A percentile compares a stretch with the other conserved stretches of the same genome.
phyloP scores from a whole-genome alignment of 768 basidiomycete genomes.

The Suillus tomentosus region DNA sequence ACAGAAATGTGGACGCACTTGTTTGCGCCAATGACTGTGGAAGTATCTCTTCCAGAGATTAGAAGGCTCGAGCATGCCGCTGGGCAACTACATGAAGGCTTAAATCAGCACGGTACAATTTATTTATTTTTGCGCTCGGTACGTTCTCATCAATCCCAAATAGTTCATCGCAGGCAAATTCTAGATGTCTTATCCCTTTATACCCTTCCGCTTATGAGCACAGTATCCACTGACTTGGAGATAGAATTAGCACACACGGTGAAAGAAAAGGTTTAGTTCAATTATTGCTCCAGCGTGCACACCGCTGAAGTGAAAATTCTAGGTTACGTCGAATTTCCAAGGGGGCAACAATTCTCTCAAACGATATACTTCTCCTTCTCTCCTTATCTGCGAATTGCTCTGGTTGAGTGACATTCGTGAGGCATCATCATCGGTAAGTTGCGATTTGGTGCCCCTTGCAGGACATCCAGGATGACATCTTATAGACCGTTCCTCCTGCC shows the following conservation, averaged over 20 bases:
- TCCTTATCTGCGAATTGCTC: slow-evolving; percentile 6
- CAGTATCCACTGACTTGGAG: neutral
- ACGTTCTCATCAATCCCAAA: neutral
- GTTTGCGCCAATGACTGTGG: slow-evolving; percentile 23
- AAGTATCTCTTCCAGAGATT: slow-evolving; percentile 23
- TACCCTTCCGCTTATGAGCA: slow-evolving; percentile 10
- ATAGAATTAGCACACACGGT: neutral
- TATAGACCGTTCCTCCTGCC: neutral
- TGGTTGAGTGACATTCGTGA: neutral
- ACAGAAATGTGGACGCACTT: slow-evolving; percentile 68
- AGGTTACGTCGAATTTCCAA: neutral
- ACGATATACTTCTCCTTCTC: neutral
- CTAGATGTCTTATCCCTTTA: slow-evolving; percentile 26
- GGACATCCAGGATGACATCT: neutral
- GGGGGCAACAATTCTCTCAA: neutral
- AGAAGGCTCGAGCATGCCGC: slow-evolving; percentile 17
- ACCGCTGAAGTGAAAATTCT: neutral
- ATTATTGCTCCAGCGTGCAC: neutral
- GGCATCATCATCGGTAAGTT: neutral
- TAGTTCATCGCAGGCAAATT: slow-evolving; percentile 22
- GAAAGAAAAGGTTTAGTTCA: slow-evolving; percentile 4
- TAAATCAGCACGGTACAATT: neutral
- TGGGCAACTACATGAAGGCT: neutral
- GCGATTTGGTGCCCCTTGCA: neutral
- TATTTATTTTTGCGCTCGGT: neutral